Evolutionary conservation across 2,329 filamentous ascomycete species (phyloP), one percentile per base, ranked within the genome.

Genomic region (Pseudogymnoascus sp.): DNA sequence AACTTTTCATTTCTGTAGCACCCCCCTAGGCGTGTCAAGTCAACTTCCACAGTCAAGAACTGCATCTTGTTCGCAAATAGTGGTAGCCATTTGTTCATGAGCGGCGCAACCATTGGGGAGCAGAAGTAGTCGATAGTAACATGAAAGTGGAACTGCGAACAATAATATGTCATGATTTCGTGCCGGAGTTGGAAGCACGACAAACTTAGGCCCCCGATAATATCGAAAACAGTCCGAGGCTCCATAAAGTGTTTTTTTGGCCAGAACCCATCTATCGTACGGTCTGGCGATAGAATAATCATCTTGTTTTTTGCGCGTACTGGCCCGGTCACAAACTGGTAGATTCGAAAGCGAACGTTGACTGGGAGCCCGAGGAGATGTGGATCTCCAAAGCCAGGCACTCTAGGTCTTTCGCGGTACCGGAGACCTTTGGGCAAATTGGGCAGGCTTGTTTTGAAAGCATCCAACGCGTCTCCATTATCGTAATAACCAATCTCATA

Each of bases 131-230:
- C 69, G 0, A 72, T 46, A 0, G 72, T 73, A 59, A 72, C 65
- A 59, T 74, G 72, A 43, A 74, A 74, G 7, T 66, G 62, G 61
- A 69, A 71, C 36, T 70, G 59, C 4, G 69, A 68, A 69, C 69
- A 73, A 62, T 73, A 73, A 36, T 69, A 73, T n/a, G 63, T 66
- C 68, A 73, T 62, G 23, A 72, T 18, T n/a, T 73, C 72, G 14
- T 67, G 18, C 1, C 72, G 68, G 36, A 73, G 61, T 34, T 60
- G 31, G 18, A 37, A n/a, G 23, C 56, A 60, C 7, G 34, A 5
- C 56, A 37, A 21, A 37, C 31, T 37, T 23, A 60, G 56, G 12
- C 34, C 5, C 6, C 56, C 16, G 12, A 60, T 40, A 9, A 37
- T n/a, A 9, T 28, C 11, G 11, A 60, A 23, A n/a, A 60, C 5